Conservation (phyloP, 75 land plant genomes). For the Sequoia sempervirens region DNA sequence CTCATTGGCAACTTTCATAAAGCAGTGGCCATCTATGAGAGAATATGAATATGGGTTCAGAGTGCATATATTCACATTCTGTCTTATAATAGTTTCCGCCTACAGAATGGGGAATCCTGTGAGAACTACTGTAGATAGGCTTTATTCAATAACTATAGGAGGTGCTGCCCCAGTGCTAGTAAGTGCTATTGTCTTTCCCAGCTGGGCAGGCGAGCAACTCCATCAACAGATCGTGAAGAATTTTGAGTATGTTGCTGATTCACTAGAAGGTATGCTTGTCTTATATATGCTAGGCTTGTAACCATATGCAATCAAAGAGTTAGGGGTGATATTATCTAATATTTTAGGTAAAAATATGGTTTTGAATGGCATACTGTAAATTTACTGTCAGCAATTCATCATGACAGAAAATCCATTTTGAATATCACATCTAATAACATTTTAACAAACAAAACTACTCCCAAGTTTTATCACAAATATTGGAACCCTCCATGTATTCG, state of each 20-base stretch:
- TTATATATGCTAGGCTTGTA: neutral
- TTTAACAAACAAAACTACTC: too few species aligned
- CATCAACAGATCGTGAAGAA: constrained; percentile 39
- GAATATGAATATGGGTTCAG: constrained; percentile 62
- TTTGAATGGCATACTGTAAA: too few species aligned
- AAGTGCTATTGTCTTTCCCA: constrained; percentile 39
- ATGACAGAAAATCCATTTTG: too few species aligned
- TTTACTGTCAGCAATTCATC: too few species aligned
- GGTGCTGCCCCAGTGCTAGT: constrained; percentile 46
- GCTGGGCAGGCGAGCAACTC: constrained; percentile 68
- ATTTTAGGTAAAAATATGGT: too few species aligned
- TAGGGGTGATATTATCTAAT: too few species aligned
- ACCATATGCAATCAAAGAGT: too few species aligned
- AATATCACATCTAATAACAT: too few species aligned
- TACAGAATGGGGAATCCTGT: constrained; percentile 49
- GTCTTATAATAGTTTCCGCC: constrained; percentile 51
- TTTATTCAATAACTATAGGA: constrained; percentile 60
- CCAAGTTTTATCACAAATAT: too few species aligned
- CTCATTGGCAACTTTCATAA: constrained; percentile 47
- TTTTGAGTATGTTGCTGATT: constrained; percentile 45
- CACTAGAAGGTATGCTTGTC: constrained; percentile 46
- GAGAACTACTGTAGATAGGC: constrained; percentile 35
- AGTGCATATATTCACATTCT: constrained; percentile 52
- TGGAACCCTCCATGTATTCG: too few species aligned
- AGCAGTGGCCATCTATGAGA: constrained; percentile 39